Evolutionary conservation across 148 eudicot genomes (phyloP), one percentile per base, ranked within the genome.

Genomic region (Tetragonia tetragonoides): DNA sequence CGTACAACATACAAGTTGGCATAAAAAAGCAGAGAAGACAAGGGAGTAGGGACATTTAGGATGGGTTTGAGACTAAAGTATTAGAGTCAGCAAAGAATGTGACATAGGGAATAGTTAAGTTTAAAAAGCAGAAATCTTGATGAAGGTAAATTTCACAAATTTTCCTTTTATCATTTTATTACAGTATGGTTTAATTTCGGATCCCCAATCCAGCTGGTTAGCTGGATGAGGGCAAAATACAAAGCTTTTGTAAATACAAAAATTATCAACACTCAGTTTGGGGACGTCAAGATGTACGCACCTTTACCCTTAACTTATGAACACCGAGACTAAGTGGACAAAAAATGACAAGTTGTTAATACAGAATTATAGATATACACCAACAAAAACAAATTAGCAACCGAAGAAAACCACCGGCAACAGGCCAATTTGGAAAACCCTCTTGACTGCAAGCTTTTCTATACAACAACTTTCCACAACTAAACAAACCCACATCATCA

Each of bases 401-500:
- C 66, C 77, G 54, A 28, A 69, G 75, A 59, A 42, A 70, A 15
- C 66, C 73, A 74, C 34, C 17, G 51, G 57, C 34, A 51, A 17
- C 42, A 73, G 74, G 59, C 37, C 47, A 41, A 42, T 65, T 16
- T 24, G 54, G 39, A 41, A 40, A 79, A 44, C 53, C 28, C 15
- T 24, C n/a, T 57, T 24, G 21, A 54, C 73, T 74, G 49, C 59
- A 70, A 73, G 72, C 60, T 40, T 62, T 63, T 51, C 51, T 70
- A n/a, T 5, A 62, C 38, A n/a, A n/a, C n/a, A 65, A 81, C 72
- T 76, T 81, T 66, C 66, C 68, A 76, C 68, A 47, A 54, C 23
- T 66, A 76, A 81, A 81, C 76, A 77, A 77, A 67, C 24, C 53
- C 68, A 77, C 40, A 70, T 64, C 49, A 41, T 49, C 44, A 59